Percentiles rank a stretch among this genome's conserved stretches.
These are phyloP conservation scores for Dionaea muscipula DNA, from an alignment of 179 eudicot species.

Conservation along the genomic window DNA sequence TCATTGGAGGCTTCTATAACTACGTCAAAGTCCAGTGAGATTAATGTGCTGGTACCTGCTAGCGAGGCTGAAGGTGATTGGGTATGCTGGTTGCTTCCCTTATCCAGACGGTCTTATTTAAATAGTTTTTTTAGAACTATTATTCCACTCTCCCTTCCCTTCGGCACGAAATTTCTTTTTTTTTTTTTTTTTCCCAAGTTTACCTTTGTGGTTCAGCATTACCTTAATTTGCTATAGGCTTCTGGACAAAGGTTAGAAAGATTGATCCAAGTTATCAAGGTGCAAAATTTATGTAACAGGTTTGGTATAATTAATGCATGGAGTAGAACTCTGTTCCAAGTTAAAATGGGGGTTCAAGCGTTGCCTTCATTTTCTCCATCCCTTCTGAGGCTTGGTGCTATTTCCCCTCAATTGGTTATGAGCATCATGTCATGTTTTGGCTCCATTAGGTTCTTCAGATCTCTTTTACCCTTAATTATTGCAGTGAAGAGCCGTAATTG, in stretches of 20 bases:
- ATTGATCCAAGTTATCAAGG: neutral
- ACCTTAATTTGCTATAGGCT: neutral
- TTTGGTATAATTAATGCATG: neutral
- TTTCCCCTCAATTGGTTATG: no score
- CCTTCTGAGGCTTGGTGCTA: no score
- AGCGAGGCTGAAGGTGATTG: slow-evolving; percentile 60
- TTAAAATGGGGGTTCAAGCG: neutral
- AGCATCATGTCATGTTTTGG: no score
- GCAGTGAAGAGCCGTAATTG: no score
- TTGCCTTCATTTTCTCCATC: neutral
- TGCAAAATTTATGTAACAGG: neutral
- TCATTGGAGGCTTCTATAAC: slow-evolving; percentile 70
- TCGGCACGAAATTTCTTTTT: neutral
- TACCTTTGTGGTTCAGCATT: neutral
- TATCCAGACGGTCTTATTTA: no score
- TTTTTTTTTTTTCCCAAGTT: neutral
- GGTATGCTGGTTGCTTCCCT: slow-evolving; percentile 39
- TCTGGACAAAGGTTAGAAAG: neutral
- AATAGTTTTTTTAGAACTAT: no score
- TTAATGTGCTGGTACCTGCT: slow-evolving; percentile 86
- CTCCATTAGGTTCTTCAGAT: no score
- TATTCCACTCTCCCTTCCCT: no score
- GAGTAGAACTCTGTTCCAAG: neutral
- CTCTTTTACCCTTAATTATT: no score
- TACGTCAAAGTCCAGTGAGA: slow-evolving; percentile 91